Evolutionary conservation across 2,329 filamentous ascomycete genomes (phyloP), one percentile per base, ranked within the genome.

Genomic region (Colletotrichum tofieldiae): DNA sequence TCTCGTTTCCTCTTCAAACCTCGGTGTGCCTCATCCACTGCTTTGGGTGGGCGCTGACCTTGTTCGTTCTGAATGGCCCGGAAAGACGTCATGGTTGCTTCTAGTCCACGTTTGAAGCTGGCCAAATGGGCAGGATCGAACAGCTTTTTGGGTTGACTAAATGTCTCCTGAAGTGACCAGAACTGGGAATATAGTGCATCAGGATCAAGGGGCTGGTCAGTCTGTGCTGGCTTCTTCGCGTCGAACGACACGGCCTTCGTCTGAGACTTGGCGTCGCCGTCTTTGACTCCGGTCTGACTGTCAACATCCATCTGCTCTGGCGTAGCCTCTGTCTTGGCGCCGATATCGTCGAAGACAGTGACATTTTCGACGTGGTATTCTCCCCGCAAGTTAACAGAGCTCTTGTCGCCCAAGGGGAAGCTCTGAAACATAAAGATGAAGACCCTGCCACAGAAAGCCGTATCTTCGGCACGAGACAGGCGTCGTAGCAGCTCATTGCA

Each of bases 361-460:
- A 95, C 90, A 85, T 99, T 99, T 78, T 98, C 96, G 35, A 93
- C 91, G 78, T 99, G 96, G 76, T 96, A 99, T 83, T 98, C 96
- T 76, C 96, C 96, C 63, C 96, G 91, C 49, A 98, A 87, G 79
- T 99, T 99, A 61, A 99, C 96, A 0, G 96, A 98, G 80, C 96
- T 98, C 80, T 96, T 96, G 82, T 99, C 97, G 41, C 96, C 96
- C 0, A 99, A 87, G 1, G 96, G 96, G 78, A 99, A 98, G 81
- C 95, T 97, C 81, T 99, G 96, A 82, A 98, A 99, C 79, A 99
- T 90, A 82, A 98, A 99, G 75, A 99, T 98, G 82, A 98, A 98
- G 35, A 99, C 96, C 49, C 96, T 90, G 20, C 96, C 96, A 79
- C 96, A 99, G 80, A 99, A 99, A 0, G 97, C 95, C 0, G 96